Percentiles rank a stretch among this genome's conserved stretches.
These are phyloP conservation scores for Calocybe cyanea DNA, from an alignment of 768 basidiomycete genomes.

Conservation along the genomic window DNA sequence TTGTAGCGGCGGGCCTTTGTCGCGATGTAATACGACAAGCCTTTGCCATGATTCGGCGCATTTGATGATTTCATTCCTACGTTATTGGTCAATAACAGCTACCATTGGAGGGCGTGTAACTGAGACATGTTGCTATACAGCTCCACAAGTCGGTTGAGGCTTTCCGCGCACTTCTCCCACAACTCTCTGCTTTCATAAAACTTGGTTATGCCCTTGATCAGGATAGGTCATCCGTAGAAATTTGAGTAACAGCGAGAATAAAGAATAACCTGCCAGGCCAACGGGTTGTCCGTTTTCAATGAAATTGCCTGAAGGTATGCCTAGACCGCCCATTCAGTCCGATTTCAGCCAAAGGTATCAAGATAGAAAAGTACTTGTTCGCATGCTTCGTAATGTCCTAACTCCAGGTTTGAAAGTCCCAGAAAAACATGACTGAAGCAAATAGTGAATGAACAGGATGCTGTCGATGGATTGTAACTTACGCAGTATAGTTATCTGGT, in stretches of 20 bases:
- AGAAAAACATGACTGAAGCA: slow-evolving; percentile 74
- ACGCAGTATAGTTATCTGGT: slow-evolving; percentile 86
- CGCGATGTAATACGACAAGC: slow-evolving; percentile 57
- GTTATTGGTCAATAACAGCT: slow-evolving; percentile 1
- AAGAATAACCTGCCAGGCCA: slow-evolving; percentile 79
- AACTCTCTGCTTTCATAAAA: slow-evolving; percentile 63
- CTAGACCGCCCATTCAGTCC: slow-evolving; percentile 34
- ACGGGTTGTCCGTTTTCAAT: slow-evolving; percentile 59
- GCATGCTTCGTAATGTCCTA: slow-evolving; percentile 66
- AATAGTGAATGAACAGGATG: background rate
- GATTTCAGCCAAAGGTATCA: background rate
- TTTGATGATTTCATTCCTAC: slow-evolving; percentile 71
- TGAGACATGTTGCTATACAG: slow-evolving; percentile 58
- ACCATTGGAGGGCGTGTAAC: background rate
- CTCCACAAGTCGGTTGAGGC: slow-evolving; percentile 53
- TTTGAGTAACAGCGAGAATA: slow-evolving; percentile 9
- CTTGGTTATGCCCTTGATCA: slow-evolving; percentile 64
- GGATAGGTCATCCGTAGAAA: background rate
- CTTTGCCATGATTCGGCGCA: slow-evolving; percentile 82
- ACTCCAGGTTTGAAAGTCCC: slow-evolving; percentile 74
- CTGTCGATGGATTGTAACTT: slow-evolving; percentile 26
- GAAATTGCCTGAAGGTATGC: slow-evolving; percentile 75
- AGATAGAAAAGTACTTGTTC: slow-evolving; percentile 67
- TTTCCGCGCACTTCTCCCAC: slow-evolving; percentile 55
- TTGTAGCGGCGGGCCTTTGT: slow-evolving; percentile 56